Base-by-base conservation (phyloP, 306 rosid genomes). In the Pueraria montana region DNA sequence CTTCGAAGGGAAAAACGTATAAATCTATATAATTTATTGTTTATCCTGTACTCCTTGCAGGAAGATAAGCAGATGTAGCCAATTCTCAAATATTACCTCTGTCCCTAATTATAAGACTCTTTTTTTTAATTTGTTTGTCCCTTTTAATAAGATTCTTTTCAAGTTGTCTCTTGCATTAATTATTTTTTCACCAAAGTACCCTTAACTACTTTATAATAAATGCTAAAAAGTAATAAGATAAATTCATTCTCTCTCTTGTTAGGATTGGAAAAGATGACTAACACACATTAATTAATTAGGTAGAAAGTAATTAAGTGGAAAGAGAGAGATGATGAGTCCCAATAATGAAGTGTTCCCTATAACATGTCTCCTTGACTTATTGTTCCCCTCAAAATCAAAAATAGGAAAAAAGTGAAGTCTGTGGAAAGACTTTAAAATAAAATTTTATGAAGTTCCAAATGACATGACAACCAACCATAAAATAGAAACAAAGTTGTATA, bases 21-120 rank as follows among this genome's bases (percentile, higher is more conserved):
- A 46, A 70, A 80, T 55, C 75, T 17, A 63, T 8, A 76, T 17
- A 80, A 58, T 30, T 27, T n/a, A 48, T 67, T 27, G 59, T 40
- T 80, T 86, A 65, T 23, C 67, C 42, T 55, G 50, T 49, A 72
- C 56, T 71, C 56, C 80, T 80, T 52, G 53, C 62, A 43, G 70
- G 65, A 71, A 77, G 79, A 78, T 75, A 46, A 34, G 63, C 59
- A 69, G 24, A 78, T 24, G 64, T 76, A 67, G 49, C 59, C 43
- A 59, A 88, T 40, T 73, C 68, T 58, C 52, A 69, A 34, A 34
- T 34, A n/a, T n/a, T n/a, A n/a, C n/a, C n/a, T n/a, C n/a, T n/a
- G n/a, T n/a, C n/a, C n/a, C n/a, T n/a, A n/a, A n/a, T n/a, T n/a
- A n/a, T n/a, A n/a, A n/a, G n/a, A n/a, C n/a, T n/a, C n/a, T n/a